Evolutionary conservation across 108 stramenopile genomes (phyloP).

Genomic region (Stephanodiscus minutulus): DNA sequence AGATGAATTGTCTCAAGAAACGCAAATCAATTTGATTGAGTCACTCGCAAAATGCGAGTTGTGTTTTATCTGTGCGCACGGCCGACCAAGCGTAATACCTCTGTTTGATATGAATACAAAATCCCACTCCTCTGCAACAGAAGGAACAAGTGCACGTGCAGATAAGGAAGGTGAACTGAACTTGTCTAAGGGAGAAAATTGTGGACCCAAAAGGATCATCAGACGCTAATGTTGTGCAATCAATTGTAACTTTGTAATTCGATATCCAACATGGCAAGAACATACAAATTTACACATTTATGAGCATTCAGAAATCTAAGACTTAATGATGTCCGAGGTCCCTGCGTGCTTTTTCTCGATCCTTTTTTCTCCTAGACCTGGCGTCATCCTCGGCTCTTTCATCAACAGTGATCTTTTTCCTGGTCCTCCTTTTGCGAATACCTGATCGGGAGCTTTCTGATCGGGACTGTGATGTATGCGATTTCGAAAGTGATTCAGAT

Average conservation of each 20-base stretch:
- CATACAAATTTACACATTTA: no score
- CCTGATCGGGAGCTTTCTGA: background rate
- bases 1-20: constrained; percentile 19
- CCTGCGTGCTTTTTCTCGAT: constrained; percentile 13
- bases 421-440: background rate
- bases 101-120: constrained; percentile 15
- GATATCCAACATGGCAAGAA: no score
- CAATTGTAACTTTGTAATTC: no score
- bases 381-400: constrained; percentile 15
- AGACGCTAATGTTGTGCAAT: no score
- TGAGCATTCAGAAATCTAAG: no score
- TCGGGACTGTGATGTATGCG: constrained; percentile 13
- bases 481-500: background rate
- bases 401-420: constrained; percentile 2
- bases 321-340: background rate
- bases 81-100: constrained; percentile 27
- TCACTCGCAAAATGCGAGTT: constrained; percentile 39
- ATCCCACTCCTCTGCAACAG: background rate
- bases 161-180: background rate
- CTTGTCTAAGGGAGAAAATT: no score
- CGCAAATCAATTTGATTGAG: constrained; percentile 23
- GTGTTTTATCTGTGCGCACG: constrained; percentile 51
- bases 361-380: constrained; percentile 10
- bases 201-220: no score
- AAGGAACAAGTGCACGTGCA: background rate